Conservation (phyloP, 2,329 filamentous ascomycete genomes). For the Cryoendolithus antarcticus region DNA sequence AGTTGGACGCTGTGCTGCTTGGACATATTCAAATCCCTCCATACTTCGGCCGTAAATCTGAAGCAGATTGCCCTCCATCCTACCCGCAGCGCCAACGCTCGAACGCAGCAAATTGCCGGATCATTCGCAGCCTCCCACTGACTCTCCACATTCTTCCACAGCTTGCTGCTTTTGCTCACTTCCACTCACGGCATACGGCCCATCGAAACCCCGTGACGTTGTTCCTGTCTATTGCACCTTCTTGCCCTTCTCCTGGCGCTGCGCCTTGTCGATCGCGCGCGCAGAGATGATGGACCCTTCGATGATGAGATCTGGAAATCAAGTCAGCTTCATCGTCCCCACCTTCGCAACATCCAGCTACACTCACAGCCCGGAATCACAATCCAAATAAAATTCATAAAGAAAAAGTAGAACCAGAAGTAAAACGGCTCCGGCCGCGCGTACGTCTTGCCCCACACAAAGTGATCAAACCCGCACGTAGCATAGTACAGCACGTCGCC, state of each 20-base stretch:
- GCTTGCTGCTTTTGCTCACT: too few relatives aligned
- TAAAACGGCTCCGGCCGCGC: conserved; percentile 51
- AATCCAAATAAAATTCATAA: conserved; percentile 57
- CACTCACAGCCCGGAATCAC: conserved; percentile 45
- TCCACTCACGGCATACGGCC: too few relatives aligned
- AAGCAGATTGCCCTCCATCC: too few relatives aligned
- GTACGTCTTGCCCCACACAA: conserved; percentile 41
- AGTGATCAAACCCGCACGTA: conserved; percentile 50
- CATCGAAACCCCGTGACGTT: too few relatives aligned
- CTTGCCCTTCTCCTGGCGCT: conserved; percentile 13
- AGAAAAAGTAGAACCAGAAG: conserved; percentile 54
- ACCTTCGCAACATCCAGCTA: neutral
- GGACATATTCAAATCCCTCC: too few relatives aligned
- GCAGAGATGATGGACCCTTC: conserved; percentile 14
- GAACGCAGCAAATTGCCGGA: too few relatives aligned
- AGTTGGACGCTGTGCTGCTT: too few relatives aligned
- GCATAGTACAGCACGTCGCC: conserved; percentile 53
- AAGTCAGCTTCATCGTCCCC: conserved; percentile 5
- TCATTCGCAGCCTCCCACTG: too few relatives aligned
- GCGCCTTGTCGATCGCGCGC: conserved; percentile 12
- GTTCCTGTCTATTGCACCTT: conserved; percentile 8
- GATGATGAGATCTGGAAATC: conserved; percentile 15
- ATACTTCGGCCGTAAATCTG: too few relatives aligned
- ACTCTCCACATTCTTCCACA: too few relatives aligned
- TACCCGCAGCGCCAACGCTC: too few relatives aligned